phyloP scores from a whole-genome alignment of 2,329 filamentous ascomycete genomes.

The Diaporthe batatas region DNA sequence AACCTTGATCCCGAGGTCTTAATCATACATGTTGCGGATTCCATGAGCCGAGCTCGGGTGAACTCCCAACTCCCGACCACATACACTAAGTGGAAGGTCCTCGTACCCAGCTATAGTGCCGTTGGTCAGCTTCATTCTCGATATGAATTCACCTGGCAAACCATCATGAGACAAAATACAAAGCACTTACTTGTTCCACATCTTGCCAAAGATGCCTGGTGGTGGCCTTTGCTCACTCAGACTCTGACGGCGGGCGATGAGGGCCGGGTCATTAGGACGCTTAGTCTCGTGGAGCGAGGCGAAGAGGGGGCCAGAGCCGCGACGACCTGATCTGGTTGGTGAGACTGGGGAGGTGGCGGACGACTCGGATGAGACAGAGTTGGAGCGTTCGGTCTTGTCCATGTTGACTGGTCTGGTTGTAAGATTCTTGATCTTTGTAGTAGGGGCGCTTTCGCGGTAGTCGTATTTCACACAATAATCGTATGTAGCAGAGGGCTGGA shows the following conservation, averaged over 20 bases:
- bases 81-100: conserved; percentile 7
- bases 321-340: conserved; percentile 43
- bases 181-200: conserved; percentile 68
- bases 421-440: neutral
- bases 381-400: conserved; percentile 39
- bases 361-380: conserved; percentile 39
- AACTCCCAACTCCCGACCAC: no score
- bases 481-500: no score
- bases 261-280: conserved; percentile 57
- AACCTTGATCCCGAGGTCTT: neutral
- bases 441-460: neutral
- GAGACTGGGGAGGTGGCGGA: conserved; percentile 23
- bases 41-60: no score
- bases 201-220: conserved; percentile 64
- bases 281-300: conserved; percentile 66
- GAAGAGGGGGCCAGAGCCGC: conserved; percentile 65
- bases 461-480: neutral
- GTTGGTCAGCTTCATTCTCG: neutral
- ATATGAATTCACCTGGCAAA: neutral
- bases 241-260: conserved; percentile 65
- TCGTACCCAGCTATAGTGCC: conserved; percentile 13
- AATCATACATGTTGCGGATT: neutral
- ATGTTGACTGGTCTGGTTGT: conserved; percentile 3
- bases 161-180: no score
- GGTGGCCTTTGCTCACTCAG: conserved; percentile 66